Evolutionary conservation across 768 basidiomycete genomes (phyloP), one percentile per base, ranked within the genome.

Genomic region (Pisolithus marmoratus): DNA sequence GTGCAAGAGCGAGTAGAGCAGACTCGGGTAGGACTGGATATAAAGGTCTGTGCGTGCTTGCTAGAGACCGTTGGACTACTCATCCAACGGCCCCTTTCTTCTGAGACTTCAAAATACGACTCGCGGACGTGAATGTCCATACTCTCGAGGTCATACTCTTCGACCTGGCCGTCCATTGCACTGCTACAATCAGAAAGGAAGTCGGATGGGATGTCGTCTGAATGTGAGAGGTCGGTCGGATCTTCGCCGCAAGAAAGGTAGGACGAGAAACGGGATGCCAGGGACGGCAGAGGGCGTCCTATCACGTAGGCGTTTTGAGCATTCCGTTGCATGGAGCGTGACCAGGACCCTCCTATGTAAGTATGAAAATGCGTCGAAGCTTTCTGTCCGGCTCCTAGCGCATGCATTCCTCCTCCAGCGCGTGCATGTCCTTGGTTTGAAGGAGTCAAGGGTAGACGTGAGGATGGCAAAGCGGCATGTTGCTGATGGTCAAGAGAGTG

Each of bases 31-130:
- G 41, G 49, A 58, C 53, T 64, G 63, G 51, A 63, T 55, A 0
- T 38, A 34, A 49, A 55, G 1, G 41, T 24, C 34, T 56, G 49
- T 1, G 63, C 40, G 34, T 56, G 63, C 20, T 49, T 50, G 19
- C 55, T 58, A 19, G 63, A 22, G 8, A 72, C 69, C 27, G 74
- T 62, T 2, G 78, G 79, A 54, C 82, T 79, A 51, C 68, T 77
- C 55, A 72, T 70, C 81, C 81, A 83, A 50, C 74, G 73, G 8
- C 81, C 81, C 49, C 82, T 80, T 58, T 83, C 82, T 8, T 78
- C 74, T 38, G 82, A 83, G 11, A 73, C 72, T 43, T 72, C 69
- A 57, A 82, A 82, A 58, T 74, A 82, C 2, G 80, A 81, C 52
- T 74, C 70, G 46, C 75, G 78, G 42, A 67, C 54, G 41, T 62